phyloP scores from a whole-genome alignment of 192 early-diverging fungal genomes.

The Backusella psychrophila region DNA sequence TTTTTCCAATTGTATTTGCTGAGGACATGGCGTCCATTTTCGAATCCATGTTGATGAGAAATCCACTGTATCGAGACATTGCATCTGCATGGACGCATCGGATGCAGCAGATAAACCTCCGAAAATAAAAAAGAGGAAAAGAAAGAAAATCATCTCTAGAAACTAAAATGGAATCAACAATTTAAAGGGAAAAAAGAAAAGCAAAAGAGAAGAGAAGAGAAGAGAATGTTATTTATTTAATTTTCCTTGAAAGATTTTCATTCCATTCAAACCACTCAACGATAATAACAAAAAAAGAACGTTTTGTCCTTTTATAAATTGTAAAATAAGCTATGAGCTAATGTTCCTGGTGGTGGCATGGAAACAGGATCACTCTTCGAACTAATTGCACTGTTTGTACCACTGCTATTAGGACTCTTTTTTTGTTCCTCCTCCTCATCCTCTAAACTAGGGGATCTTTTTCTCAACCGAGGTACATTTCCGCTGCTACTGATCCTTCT shows the following conservation, averaged over 20 bases:
- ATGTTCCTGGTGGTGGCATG: neutral
- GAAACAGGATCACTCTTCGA: neutral
- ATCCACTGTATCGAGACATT: conserved; percentile 1
- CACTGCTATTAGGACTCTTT: neutral
- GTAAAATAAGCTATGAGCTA: conserved; percentile 2
- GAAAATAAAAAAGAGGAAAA: neutral
- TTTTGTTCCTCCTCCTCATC: neutral
- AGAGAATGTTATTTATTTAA: neutral
- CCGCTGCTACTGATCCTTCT: conserved; percentile 1
- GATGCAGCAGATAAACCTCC: conserved; percentile 3
- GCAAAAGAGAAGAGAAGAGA: neutral
- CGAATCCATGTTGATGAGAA: neutral
- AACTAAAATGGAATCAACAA: conserved; percentile 1
- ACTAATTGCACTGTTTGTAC: neutral
- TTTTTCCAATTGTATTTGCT: neutral
- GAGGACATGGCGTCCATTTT: neutral
- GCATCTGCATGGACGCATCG: neutral
- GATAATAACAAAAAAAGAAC: neutral
- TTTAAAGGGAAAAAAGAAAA: neutral
- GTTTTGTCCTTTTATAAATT: neutral
- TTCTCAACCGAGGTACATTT: neutral
- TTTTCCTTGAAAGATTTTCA: neutral
- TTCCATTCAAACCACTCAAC: neutral
- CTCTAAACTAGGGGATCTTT: neutral
- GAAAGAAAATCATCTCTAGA: neutral